A percentile compares a stretch with the other conserved stretches of the same genome.
These are phyloP conservation scores for Melastoma candidum DNA, from an alignment of 441 rosid species.

Conservation along the genomic window DNA sequence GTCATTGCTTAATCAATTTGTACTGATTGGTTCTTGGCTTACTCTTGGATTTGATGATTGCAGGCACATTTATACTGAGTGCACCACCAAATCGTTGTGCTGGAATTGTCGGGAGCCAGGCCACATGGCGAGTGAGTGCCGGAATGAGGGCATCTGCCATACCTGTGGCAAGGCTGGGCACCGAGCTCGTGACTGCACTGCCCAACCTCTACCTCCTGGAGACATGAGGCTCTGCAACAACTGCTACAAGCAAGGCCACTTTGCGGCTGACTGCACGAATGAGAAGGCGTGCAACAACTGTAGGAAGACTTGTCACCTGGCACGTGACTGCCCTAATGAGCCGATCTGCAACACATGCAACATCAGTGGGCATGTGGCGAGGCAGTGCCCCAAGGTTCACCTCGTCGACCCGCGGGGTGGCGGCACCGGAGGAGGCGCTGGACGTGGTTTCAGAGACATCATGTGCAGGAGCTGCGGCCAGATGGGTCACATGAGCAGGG, in stretches of 20 bases:
- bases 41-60: too few relatives aligned
- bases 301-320: constrained; percentile 69
- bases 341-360: constrained; percentile 67
- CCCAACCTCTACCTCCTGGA: constrained; percentile 51
- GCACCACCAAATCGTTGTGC: constrained; percentile 62
- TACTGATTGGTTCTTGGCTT: too few relatives aligned
- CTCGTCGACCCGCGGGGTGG: constrained; percentile 35
- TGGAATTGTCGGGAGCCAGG: constrained; percentile 82
- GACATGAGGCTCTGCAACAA: constrained; percentile 76
- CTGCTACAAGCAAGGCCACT: constrained; percentile 76
- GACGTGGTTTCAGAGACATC: constrained; percentile 36
- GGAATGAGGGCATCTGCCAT: constrained; percentile 79
- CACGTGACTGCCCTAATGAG: constrained; percentile 58
- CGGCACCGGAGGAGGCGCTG: constrained; percentile 8
- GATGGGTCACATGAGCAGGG: constrained; percentile 66
- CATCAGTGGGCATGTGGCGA: constrained; percentile 60
- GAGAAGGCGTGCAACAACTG: constrained; percentile 81
- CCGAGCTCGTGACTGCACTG: constrained; percentile 62
- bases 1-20: too few relatives aligned
- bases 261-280: constrained; percentile 68
- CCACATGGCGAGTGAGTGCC: constrained; percentile 61
- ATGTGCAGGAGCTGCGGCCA: constrained; percentile 67
- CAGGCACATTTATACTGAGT: constrained; percentile 77
- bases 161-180: constrained; percentile 81
- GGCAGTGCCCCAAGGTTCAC: constrained; percentile 46